Percentiles rank a stretch among this genome's conserved stretches.
These are phyloP conservation scores for Myrica gale DNA, from an alignment of 306 rosid genomes.

Conservation along the genomic window DNA sequence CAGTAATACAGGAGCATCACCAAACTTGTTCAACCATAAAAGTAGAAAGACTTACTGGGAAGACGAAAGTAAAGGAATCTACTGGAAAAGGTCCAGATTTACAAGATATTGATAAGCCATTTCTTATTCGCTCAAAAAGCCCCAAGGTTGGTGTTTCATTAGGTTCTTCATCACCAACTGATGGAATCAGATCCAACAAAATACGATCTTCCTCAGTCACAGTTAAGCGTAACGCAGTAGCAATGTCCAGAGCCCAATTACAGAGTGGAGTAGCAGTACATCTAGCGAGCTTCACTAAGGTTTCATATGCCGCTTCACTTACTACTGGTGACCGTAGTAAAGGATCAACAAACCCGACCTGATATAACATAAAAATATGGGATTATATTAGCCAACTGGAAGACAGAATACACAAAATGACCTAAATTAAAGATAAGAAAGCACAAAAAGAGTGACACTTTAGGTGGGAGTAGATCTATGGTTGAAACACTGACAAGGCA, in stretches of 20 bases:
- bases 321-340: conserved; percentile 79
- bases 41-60: conserved; percentile 69
- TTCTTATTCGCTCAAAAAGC: conserved; percentile 71
- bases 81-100: conserved; percentile 93
- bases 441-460: background rate
- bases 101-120: conserved; percentile 79
- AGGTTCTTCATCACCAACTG: conserved; percentile 51
- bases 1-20: conserved; percentile 27
- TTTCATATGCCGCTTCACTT: conserved; percentile 80
- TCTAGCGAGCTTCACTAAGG: conserved; percentile 77
- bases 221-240: conserved; percentile 80
- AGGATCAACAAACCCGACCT: conserved; percentile 90
- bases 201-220: conserved; percentile 64
- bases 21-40: conserved; percentile 22
- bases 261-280: conserved; percentile 86
- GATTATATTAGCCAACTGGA: conserved; percentile 1
- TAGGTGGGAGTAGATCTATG: background rate
- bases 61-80: conserved; percentile 88
- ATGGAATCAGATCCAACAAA: conserved; percentile 61
- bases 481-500: background rate
- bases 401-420: background rate
- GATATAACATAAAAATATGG: conserved; percentile 33
- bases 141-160: conserved; percentile 48
- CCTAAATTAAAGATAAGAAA: conserved; percentile 5
- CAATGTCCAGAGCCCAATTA: conserved; percentile 89